Conservation (phyloP, 495 filamentous ascomycete genomes). For the Penicillium odoratum region DNA sequence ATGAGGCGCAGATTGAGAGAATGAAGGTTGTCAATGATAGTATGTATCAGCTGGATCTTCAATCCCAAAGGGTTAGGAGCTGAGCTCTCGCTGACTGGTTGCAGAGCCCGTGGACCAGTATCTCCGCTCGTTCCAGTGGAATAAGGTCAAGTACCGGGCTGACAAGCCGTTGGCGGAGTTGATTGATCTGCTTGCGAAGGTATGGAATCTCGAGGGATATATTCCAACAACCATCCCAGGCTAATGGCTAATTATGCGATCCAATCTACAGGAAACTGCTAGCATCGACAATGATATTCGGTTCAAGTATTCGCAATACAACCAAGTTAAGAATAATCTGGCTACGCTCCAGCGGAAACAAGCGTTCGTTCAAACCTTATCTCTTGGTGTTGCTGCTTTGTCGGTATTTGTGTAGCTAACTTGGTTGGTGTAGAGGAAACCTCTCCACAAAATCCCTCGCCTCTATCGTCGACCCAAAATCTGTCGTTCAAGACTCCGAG, state of each 20-base stretch:
- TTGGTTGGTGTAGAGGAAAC: slow-evolving; percentile 65
- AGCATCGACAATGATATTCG: slow-evolving; percentile 95
- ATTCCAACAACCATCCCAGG: neutral
- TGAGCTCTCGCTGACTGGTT: slow-evolving; percentile 9
- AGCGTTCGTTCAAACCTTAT: slow-evolving; percentile 54
- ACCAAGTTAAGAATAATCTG: slow-evolving; percentile 79
- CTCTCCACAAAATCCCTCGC: slow-evolving; percentile 90
- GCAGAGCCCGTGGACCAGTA: slow-evolving; percentile 92
- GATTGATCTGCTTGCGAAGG: slow-evolving; percentile 83
- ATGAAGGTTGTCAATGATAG: slow-evolving; percentile 97
- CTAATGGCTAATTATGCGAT: neutral
- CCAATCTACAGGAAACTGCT: slow-evolving; percentile 63
- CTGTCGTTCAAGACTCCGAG: slow-evolving; percentile 85
- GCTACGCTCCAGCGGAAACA: slow-evolving; percentile 80
- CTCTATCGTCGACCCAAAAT: slow-evolving; percentile 74
- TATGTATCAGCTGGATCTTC: slow-evolving; percentile 45
- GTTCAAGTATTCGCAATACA: slow-evolving; percentile 89
- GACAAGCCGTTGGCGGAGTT: slow-evolving; percentile 85
- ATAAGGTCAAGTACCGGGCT: slow-evolving; percentile 92
- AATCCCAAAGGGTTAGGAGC: neutral
- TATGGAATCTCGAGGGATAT: slow-evolving; percentile 25
- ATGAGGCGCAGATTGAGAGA: slow-evolving; percentile 76
- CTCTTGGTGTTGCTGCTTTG: slow-evolving; percentile 4
- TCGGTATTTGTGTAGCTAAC: slow-evolving; percentile 18
- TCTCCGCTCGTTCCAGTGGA: slow-evolving; percentile 86